phyloP scores from a whole-genome alignment of 768 basidiomycete genomes.

The Tephrocybe rancida region DNA sequence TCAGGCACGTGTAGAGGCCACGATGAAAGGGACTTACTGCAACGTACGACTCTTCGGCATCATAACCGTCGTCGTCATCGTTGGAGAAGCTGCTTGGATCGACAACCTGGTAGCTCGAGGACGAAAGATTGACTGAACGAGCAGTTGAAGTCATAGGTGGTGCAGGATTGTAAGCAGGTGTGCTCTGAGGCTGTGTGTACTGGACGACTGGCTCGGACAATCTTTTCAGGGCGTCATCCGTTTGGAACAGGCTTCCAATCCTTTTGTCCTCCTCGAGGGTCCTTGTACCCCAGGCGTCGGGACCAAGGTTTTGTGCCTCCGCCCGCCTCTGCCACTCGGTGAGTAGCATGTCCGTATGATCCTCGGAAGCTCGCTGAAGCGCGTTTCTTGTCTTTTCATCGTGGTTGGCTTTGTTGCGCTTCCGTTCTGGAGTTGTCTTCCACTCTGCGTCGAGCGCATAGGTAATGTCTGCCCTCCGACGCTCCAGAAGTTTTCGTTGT shows the following conservation, averaged over 20 bases:
- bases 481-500: conserved; percentile 26
- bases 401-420: conserved; percentile 25
- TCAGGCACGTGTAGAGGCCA: conserved; percentile 16
- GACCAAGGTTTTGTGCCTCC: conserved; percentile 30
- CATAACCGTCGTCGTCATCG: conserved; percentile 36
- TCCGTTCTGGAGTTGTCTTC: conserved; percentile 20
- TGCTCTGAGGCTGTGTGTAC: conserved; percentile 18
- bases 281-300: conserved; percentile 49
- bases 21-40: conserved; percentile 26
- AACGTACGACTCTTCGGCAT: conserved; percentile 23
- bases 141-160: conserved; percentile 35
- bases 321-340: conserved; percentile 45
- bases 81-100: conserved; percentile 44
- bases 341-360: conserved; percentile 33
- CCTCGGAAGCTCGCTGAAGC: conserved; percentile 30
- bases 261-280: conserved; percentile 35
- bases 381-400: conserved; percentile 34
- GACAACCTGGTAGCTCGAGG: conserved; percentile 45
- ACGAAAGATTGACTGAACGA: conserved; percentile 35
- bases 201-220: conserved; percentile 18
- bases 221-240: conserved; percentile 36
- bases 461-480: conserved; percentile 24
- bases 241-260: conserved; percentile 35
- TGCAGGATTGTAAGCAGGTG: conserved; percentile 19
- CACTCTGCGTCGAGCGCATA: conserved; percentile 30